Evolutionary conservation across 129 eudicot species (phyloP).

Genomic region (Kitagawia praeruptora): DNA sequence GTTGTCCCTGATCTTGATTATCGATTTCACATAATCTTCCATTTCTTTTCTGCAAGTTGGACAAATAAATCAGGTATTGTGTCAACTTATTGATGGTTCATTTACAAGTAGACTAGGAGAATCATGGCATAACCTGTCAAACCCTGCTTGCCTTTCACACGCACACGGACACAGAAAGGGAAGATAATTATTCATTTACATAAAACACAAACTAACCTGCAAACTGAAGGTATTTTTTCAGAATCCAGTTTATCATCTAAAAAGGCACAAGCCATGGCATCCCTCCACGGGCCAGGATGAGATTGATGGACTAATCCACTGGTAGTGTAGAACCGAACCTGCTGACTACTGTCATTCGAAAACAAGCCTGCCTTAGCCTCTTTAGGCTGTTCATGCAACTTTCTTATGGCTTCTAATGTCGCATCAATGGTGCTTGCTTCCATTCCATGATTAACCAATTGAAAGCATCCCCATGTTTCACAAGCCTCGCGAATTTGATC

Average conservation of each 20-base stretch:
- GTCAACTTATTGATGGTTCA: not conserved
- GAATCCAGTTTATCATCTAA: constrained; percentile 8
- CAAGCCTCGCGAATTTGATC: not conserved
- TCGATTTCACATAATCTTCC: not conserved
- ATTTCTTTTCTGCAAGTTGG: not conserved
- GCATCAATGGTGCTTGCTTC: not conserved
- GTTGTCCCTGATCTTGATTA: not conserved
- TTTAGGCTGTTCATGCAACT: not conserved
- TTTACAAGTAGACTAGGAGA: too few relatives aligned
- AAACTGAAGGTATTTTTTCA: not conserved
- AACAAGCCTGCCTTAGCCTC: not conserved
- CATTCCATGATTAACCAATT: not conserved
- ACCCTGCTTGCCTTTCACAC: too few relatives aligned
- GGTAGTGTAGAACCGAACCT: constrained; percentile 6
- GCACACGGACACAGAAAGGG: too few relatives aligned
- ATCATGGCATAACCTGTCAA: too few relatives aligned
- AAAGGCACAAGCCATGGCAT: constrained; percentile 5
- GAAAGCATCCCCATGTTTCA: not conserved
- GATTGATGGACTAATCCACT: constrained; percentile 5
- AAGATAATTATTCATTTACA: not conserved
- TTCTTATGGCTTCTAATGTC: not conserved
- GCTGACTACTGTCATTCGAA: not conserved
- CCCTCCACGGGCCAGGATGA: constrained; percentile 9
- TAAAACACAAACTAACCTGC: constrained; percentile 2
- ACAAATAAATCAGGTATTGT: not conserved